Conservation (phyloP, 805 yeast species). For the Candida montana region DNA sequence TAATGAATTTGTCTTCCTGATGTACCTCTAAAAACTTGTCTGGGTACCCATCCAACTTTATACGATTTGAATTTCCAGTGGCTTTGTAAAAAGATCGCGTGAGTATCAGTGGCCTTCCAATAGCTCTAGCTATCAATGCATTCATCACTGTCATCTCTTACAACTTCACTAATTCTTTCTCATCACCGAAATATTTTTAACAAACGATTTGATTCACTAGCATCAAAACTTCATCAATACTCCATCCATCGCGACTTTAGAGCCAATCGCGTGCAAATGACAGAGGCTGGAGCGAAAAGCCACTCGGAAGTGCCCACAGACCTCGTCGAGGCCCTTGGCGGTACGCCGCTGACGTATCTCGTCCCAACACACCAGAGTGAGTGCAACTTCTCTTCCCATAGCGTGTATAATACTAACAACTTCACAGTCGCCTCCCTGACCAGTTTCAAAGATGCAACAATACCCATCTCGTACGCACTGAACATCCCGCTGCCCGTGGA, state of each 20-base stretch:
- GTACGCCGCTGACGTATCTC: conserved; percentile 32
- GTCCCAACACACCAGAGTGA: conserved; percentile 36
- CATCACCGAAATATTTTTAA: too few species aligned
- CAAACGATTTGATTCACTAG: too few species aligned
- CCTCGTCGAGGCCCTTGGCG: conserved; percentile 26
- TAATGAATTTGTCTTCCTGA: conserved; percentile 12
- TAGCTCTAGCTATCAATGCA: too few species aligned
- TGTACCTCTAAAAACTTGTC: conserved; percentile 8
- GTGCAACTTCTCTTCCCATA: conserved; percentile 8
- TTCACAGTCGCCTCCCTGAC: not conserved
- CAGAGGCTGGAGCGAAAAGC: too few species aligned
- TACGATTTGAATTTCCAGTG: too few species aligned
- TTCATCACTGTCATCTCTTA: too few species aligned
- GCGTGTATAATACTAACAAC: not conserved
- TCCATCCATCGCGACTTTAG: too few species aligned
- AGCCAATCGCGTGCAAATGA: not conserved
- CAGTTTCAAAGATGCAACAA: not conserved
- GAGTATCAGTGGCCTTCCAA: not conserved
- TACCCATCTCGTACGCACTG: not conserved
- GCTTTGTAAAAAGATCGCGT: not conserved
- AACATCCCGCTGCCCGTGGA: not conserved
- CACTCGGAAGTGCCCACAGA: too few species aligned
- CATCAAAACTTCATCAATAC: too few species aligned
- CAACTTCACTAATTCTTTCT: too few species aligned
- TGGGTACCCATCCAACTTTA: not conserved